phyloP scores from a whole-genome alignment of 2,329 filamentous ascomycete species.

The Periconia macrospinosa region DNA sequence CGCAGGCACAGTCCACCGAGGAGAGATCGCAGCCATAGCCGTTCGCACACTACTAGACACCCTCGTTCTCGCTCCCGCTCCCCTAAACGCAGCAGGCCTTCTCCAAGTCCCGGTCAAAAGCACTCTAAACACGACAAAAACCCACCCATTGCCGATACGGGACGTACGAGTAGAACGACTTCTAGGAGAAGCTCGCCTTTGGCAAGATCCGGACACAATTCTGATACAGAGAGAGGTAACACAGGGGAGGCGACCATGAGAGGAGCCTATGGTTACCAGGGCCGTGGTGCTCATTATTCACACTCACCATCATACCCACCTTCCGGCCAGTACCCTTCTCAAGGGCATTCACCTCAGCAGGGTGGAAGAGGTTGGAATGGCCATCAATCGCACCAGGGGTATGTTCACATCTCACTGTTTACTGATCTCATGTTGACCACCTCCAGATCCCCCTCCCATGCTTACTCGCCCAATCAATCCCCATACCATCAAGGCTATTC shows the following conservation, averaged over 20 bases:
- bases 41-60: slow-evolving; percentile 18
- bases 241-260: slow-evolving; percentile 38
- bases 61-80: slow-evolving; percentile 31
- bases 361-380: slow-evolving; percentile 57
- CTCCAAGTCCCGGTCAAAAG: slow-evolving; percentile 26
- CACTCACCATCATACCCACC: slow-evolving; percentile 63
- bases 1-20: slow-evolving; percentile 18
- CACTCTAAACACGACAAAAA: slow-evolving; percentile 22
- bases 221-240: slow-evolving; percentile 31
- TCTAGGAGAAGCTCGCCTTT: slow-evolving; percentile 32
- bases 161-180: slow-evolving; percentile 12
- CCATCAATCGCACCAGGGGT: slow-evolving; percentile 54
- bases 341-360: slow-evolving; percentile 62
- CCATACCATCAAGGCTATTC: slow-evolving; percentile 52
- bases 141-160: slow-evolving; percentile 12
- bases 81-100: slow-evolving; percentile 27
- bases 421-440: slow-evolving; percentile 23
- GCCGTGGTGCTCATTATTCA: slow-evolving; percentile 50
- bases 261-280: slow-evolving; percentile 38
- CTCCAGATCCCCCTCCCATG: slow-evolving; percentile 50
- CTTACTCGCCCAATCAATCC: slow-evolving; percentile 60
- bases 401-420: slow-evolving; percentile 30
- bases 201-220: slow-evolving; percentile 31
- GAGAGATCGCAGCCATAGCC: slow-evolving; percentile 30
- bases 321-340: too few relatives aligned